Base-by-base conservation (phyloP, 1,139 yeast genomes). In the Candida gigantensis region DNA sequence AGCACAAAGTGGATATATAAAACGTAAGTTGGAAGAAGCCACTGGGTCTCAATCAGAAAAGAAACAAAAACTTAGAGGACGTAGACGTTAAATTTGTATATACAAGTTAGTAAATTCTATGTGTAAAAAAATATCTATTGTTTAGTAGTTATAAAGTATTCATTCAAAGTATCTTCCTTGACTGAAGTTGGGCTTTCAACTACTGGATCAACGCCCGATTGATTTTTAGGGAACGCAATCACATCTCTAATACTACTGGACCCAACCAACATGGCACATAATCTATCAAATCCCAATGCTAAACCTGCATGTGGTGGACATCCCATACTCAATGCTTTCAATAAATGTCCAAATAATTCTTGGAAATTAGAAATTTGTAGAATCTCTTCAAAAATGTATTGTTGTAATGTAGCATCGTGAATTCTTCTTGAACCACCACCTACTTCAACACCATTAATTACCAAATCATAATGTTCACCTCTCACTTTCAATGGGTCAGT, bases 291-390 rank as follows among this genome's bases (percentile, higher is more conserved):
- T 0, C 98, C 99, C 37, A 92, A 69, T 0, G 98, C 99, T 35
- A 92, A 69, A 0, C 99, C 99, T 2, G 97, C 97, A 64, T 92
- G 99, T 0, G 99, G 98, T 0, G 99, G 99, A 54, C 97, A 89
- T 1, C 98, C 98, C 65, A 86, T 80, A 30, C 79, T 77, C 42
- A 92, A 76, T 0, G 96, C 97, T 31, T 72, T 69, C 23, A 94
- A 66, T 32, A 92, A 68, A 59, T 94, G 99, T 0, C 96, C 95
- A 66, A 92, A 92, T n/a, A 88, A 65, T 13, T 59, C 56, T 33
- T 81, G 69, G 35, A 84, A 74, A 45, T 86, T 68, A 0, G 53
- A 37, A n/a, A 84, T 80, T 9, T 67, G 57, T 24, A 84, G 63
- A 18, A 85, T 67, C 24, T 75, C 60, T 37, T 75, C 67, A 50